Evolutionary conservation across 495 filamentous ascomycete species (phyloP), one percentile per base, ranked within the genome.

Genomic region (Penicillium pulvis): DNA sequence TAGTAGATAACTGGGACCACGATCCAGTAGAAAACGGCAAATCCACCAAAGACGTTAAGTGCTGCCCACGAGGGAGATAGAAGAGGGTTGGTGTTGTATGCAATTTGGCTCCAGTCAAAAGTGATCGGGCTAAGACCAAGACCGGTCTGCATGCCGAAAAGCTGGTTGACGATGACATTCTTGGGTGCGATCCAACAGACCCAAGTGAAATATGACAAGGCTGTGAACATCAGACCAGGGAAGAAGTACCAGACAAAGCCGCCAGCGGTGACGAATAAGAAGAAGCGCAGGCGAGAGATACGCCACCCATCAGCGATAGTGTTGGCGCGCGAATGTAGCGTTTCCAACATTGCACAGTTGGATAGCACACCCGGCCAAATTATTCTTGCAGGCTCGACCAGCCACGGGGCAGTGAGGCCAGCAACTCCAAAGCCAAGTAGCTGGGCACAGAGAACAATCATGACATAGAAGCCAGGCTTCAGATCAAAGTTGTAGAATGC

Each of bases 101-200:
- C 73, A 11, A 75, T 62, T 41, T 75, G 71, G 35, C 83, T 86
- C 86, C 86, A 89, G 73, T 95, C 91, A 60, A 95, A 94, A 0
- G 91, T 94, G 56, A 94, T 67, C 1, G 91, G 91, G 61, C 92
- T 91, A 8, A 94, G 68, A 2, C 91, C 91, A 31, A 96, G 73
- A 26, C 91, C 91, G 1, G 91, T 92, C 30, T 85, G 76, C 47
- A 92, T 87, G 6, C 91, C 91, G 56, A 94, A 93, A 61, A 89
- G 53, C 59, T 88, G 85, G 54, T 88, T 88, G 39, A 93, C 76
- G 11, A 93, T 83, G 30, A 90, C 87, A 63, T 90, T 93, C 53
- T 90, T 79, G 1, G 90, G 90, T 0, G 85, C 86, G 64, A 93
- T 90, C 91, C 91, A 96, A 20, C 90, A 93, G 48, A 93, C 73